Base-by-base conservation (phyloP, 129 eudicot genomes). In the Dittrichia graveolens region DNA sequence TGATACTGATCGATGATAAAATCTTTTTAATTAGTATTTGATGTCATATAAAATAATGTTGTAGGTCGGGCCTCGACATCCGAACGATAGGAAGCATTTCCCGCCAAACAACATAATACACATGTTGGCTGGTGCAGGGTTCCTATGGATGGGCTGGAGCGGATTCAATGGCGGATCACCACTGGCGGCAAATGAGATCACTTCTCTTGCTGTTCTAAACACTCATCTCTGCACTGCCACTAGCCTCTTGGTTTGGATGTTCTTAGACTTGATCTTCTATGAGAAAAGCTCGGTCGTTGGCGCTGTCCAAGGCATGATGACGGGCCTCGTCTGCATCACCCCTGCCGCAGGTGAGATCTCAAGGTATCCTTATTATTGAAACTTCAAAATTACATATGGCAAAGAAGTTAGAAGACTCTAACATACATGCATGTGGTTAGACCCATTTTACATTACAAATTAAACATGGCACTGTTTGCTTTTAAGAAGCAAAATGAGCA, bases 261-360 rank as follows among this genome's bases (percentile, higher is more conserved):
- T 79, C 65, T 77, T 90, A 2, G 96, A 90, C 79, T 74, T 87
- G 79, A 74, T 80, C 41, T 73, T 82, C 64, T 79, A 87, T 37
- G 67, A 68, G 13, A 87, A 90, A 76, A 87, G 94, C 81, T 90
- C 96, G 8, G 96, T 90, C 53, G 79, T 90, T 7, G 96, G 96
- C 0, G 93, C 91, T 0, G 84, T 90, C 4, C 96, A 90, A 75
- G 96, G 96, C 61, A 90, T 90, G 94, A 90, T 90, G 80, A 90
- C 96, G 0, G 96, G 96, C 60, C 96, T 90, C 44, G 96, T 90
- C 7, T 90, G 96, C 85, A 90, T 90, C 55, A 90, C 96, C 19
- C 96, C 96, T 0, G 96, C 84, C 12, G 96, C 96, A 61, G 96
- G 91, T 86, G 5, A 45, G 34, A 54, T 35, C 13, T 46, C 46